phyloP scores from a whole-genome alignment of 2,329 filamentous ascomycete species.

The Magnaporthiopsis incrustans region DNA sequence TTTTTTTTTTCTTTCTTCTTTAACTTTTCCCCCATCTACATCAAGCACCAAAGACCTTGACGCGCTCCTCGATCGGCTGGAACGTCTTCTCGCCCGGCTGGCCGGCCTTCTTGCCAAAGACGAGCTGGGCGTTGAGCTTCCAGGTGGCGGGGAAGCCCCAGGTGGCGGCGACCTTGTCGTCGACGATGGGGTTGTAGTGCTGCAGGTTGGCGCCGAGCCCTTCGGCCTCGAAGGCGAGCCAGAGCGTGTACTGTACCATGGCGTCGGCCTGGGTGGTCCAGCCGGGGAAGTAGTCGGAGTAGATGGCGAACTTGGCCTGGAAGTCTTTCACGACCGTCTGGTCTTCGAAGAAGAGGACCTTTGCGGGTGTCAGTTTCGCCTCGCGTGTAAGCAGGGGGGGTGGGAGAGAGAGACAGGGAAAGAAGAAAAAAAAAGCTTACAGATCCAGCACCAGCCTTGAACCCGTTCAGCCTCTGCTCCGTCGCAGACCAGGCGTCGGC shows the following conservation, averaged over 20 bases:
- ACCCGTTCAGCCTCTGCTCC: slow-evolving; percentile 36
- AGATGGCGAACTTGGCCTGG: slow-evolving; percentile 61
- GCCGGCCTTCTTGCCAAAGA: slow-evolving; percentile 62
- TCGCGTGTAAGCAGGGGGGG: no score
- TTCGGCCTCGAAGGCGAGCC: slow-evolving; percentile 76
- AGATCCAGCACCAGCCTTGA: slow-evolving; percentile 68
- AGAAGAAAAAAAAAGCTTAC: slow-evolving; percentile 33
- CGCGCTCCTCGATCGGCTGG: slow-evolving; percentile 55
- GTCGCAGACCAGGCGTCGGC: slow-evolving; percentile 52
- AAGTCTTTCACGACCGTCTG: slow-evolving; percentile 55
- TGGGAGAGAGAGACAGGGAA: slow-evolving; percentile 18
- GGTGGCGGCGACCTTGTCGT: slow-evolving; percentile 57
- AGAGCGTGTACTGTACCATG: slow-evolving; percentile 76
- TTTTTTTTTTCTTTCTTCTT: no score
- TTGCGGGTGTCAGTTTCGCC: no score
- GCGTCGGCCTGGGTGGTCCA: slow-evolving; percentile 72
- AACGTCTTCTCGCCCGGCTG: slow-evolving; percentile 56
- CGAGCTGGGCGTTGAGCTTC: slow-evolving; percentile 74
- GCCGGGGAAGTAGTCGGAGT: slow-evolving; percentile 69
- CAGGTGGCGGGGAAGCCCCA: slow-evolving; percentile 68
- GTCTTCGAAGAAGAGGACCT: slow-evolving; percentile 86
- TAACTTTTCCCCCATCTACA: no score
- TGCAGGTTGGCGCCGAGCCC: slow-evolving; percentile 84
- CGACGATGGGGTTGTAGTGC: slow-evolving; percentile 86
- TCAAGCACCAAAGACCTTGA: slow-evolving; percentile 55